Conservation (phyloP, 192 early-diverging fungal species). For the Podila horticola region DNA sequence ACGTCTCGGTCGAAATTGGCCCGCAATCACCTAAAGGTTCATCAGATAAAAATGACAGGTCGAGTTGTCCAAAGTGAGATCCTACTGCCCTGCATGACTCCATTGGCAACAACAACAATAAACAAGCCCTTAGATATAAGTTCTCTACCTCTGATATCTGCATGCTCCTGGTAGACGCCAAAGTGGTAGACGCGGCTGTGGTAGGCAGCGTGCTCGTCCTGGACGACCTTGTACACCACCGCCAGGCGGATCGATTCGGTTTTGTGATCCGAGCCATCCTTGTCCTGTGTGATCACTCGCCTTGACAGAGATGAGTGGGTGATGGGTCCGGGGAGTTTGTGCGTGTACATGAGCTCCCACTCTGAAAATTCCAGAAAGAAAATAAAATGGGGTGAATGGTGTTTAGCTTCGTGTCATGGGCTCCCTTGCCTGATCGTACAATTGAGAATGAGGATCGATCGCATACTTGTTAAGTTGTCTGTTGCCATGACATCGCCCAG, state of each 20-base stretch:
- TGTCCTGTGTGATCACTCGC: conserved; percentile 4
- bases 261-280: background rate
- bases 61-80: too few species aligned
- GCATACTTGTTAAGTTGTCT: conserved; percentile 20
- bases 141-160: conserved; percentile 21
- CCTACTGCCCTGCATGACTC: too few species aligned
- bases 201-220: conserved; percentile 32
- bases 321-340: conserved; percentile 37
- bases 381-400: background rate
- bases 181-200: conserved; percentile 41
- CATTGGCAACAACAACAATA: too few species aligned
- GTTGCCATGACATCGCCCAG: conserved; percentile 15
- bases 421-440: background rate
- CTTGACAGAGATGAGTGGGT: conserved; percentile 36
- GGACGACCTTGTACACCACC: conserved; percentile 29
- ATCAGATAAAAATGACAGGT: background rate
- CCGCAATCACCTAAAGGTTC: conserved; percentile 15
- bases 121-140: too few species aligned
- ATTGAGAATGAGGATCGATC: background rate
- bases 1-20: conserved; percentile 15
- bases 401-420: background rate
- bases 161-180: conserved; percentile 10
- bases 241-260: conserved; percentile 27
- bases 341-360: conserved; percentile 47
- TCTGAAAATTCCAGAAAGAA: conserved; percentile 7